Evolutionary conservation across 352 stramenopile species (phyloP).

Genomic region (Pythium dissotocum): DNA sequence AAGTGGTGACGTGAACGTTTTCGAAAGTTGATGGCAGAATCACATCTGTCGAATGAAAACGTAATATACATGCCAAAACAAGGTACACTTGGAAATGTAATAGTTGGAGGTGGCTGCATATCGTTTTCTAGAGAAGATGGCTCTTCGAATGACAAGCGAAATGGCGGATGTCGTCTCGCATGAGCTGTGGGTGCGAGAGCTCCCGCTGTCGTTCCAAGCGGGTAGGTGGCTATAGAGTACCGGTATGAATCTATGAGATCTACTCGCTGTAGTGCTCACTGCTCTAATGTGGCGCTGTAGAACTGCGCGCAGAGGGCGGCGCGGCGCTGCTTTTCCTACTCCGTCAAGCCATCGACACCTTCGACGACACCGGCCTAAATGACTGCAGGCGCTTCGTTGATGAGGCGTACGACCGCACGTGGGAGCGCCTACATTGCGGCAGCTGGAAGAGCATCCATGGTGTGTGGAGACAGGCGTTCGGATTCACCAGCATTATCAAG

Average conservation of each 20-base stretch:
- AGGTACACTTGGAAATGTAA: background rate
- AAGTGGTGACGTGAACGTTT: slow-evolving; percentile 19
- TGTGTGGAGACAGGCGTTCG: slow-evolving; percentile 69
- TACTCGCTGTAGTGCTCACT: background rate
- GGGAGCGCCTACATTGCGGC: slow-evolving; percentile 74
- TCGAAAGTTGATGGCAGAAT: slow-evolving; percentile 9
- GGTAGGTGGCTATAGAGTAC: background rate
- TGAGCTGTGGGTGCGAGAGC: background rate
- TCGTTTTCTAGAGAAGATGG: background rate
- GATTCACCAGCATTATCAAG: slow-evolving; percentile 48
- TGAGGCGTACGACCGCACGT: slow-evolving; percentile 59
- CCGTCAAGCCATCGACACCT: slow-evolving; percentile 17
- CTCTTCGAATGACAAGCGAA: background rate
- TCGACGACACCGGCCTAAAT: background rate
- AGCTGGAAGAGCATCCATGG: slow-evolving; percentile 61
- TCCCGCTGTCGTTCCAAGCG: slow-evolving; percentile 2
- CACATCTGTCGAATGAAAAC: background rate
- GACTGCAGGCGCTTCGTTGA: slow-evolving; percentile 13
- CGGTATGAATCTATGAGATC: background rate
- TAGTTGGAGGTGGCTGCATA: background rate
- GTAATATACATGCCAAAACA: background rate
- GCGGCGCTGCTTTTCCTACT: slow-evolving; percentile 49
- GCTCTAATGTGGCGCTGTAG: slow-evolving; percentile 24
- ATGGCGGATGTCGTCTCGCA: background rate
- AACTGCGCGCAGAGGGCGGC: slow-evolving; percentile 43